Evolutionary conservation across 805 yeast genomes (phyloP).

Genomic region (Huiozyma naganishii): DNA sequence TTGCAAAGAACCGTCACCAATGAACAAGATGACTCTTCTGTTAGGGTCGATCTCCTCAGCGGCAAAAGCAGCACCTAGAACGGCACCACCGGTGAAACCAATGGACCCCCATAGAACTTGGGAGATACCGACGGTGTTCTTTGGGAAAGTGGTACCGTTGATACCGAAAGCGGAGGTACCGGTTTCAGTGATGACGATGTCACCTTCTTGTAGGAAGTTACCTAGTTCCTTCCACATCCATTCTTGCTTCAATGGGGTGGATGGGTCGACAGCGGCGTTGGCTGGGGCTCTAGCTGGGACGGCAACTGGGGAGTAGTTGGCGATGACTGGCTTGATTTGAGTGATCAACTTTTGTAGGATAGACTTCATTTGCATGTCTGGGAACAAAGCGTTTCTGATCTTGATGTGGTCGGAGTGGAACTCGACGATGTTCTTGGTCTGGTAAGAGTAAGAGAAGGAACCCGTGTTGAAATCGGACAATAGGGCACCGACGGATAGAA

Average conservation of each 20-base stretch:
- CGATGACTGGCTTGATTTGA: neutral
- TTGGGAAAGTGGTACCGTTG: slow-evolving; percentile 2
- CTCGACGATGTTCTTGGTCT: slow-evolving; percentile 1
- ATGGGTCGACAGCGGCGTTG: neutral
- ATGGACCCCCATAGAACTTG: slow-evolving; percentile 5
- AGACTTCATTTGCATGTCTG: slow-evolving; percentile 3
- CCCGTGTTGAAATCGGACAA: slow-evolving; percentile 5
- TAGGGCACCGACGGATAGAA: slow-evolving; percentile 4
- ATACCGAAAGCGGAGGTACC: slow-evolving; percentile 5
- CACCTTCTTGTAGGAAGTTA: slow-evolving; percentile 5
- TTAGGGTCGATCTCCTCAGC: slow-evolving; percentile 5
- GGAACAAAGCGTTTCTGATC: slow-evolving; percentile 1
- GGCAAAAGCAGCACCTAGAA: slow-evolving; percentile 3
- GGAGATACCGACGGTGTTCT: slow-evolving; percentile 2
- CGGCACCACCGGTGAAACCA: slow-evolving; percentile 5
- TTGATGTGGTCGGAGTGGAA: slow-evolving; percentile 4
- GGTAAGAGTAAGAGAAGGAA: slow-evolving; percentile 3
- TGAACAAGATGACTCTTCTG: slow-evolving; percentile 3
- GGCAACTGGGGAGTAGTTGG: neutral
- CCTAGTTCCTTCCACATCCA: slow-evolving; percentile 3
- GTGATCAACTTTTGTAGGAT: slow-evolving; percentile 1
- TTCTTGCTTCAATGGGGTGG: slow-evolving; percentile 1
- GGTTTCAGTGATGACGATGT: slow-evolving; percentile 4
- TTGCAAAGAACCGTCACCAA: slow-evolving; percentile 5
- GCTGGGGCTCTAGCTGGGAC: neutral